Base-by-base conservation (phyloP, 2,329 filamentous ascomycete genomes). In the Fusarium liriodendri region DNA sequence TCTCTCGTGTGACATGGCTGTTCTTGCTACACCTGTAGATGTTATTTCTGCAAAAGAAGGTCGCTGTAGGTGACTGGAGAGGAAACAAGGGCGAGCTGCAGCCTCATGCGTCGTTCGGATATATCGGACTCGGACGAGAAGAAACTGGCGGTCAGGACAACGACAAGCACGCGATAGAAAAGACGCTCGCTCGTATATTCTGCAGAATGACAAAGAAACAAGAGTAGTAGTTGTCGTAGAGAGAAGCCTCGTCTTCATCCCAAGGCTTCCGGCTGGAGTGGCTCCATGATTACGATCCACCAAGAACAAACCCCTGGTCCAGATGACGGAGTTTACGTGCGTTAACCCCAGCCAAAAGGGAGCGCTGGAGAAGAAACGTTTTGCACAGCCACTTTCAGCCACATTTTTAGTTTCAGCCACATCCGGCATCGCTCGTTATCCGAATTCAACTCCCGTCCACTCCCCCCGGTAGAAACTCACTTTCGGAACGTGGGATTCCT, bases 211-310 rank as follows among this genome's bases (percentile, higher is more conserved):
- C 40, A 11, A 38, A 55, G 63, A 35, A 68, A 37, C 29, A 25
- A 59, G 54, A 50, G 27, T 11, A 33, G 22, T 16, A 37, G 22
- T 16, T 20, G 38, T 66, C 29, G 62, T 72, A 7, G 47, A 52
- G 20, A 70, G 37, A 42, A 60, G 38, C 42, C 55, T 58, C 37
- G 57, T 62, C 57, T 67, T 67, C 72, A 74, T 74, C 62, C 37
- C 62, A 64, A 37, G 52, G 52, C 62, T 64, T 64, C 61, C 18
- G 50, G 6, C 11, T 35, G 16, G 16, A 42, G 22, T 54, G 60
- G 57, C 25, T 60, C 61, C 71, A 68, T 73, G 35, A 32, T 62
- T 29, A 32, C 27, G 47, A 52, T 52, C 47, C 57, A 60, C 57
- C 57, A 6, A 18, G 6, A 11, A 27, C 9, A 3, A 10, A 7